phyloP scores from a whole-genome alignment of 164 flowering plant genomes.

The Nymphaea thermarum region DNA sequence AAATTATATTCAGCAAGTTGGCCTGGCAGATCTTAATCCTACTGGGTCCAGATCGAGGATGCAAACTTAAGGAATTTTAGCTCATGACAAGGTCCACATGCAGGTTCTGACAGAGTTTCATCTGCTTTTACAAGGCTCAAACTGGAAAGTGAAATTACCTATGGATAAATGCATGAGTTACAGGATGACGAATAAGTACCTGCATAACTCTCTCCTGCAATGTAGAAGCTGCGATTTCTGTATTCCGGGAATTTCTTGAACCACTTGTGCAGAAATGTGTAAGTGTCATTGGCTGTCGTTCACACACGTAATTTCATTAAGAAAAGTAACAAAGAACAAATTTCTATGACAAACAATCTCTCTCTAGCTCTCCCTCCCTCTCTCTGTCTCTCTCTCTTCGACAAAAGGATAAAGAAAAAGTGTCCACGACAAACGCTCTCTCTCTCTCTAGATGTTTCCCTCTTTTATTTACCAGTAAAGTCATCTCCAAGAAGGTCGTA shows the following conservation, averaged over 20 bases:
- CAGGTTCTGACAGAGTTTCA: too few species aligned
- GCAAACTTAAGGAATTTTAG: too few species aligned
- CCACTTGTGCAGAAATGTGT: slow-evolving; percentile 63
- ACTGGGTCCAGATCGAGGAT: too few species aligned
- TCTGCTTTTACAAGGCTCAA: too few species aligned
- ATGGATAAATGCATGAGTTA: too few species aligned
- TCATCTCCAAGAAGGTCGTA: slow-evolving; percentile 64
- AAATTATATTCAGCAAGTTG: too few species aligned
- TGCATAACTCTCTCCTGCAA: slow-evolving; percentile 98
- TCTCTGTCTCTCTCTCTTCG: background rate
- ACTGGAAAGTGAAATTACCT: too few species aligned
- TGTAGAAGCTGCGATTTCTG: slow-evolving; percentile 40
- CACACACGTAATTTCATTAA: background rate
- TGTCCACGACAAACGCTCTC: background rate
- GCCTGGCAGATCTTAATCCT: too few species aligned
- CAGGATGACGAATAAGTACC: slow-evolving; percentile 23
- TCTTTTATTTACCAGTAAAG: slow-evolving; percentile 42
- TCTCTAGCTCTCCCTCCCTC: background rate
- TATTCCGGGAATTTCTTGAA: slow-evolving; percentile 73
- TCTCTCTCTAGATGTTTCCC: too few species aligned
- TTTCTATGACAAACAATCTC: background rate
- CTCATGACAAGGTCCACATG: too few species aligned
- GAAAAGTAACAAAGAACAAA: background rate
- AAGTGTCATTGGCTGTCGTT: slow-evolving; percentile 59
- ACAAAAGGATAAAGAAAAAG: background rate